Percentiles rank a stretch among this genome's conserved stretches.
Conservation (phyloP, 1,284 basidiomycete genomes). For the Trametes hirsuta region DNA sequence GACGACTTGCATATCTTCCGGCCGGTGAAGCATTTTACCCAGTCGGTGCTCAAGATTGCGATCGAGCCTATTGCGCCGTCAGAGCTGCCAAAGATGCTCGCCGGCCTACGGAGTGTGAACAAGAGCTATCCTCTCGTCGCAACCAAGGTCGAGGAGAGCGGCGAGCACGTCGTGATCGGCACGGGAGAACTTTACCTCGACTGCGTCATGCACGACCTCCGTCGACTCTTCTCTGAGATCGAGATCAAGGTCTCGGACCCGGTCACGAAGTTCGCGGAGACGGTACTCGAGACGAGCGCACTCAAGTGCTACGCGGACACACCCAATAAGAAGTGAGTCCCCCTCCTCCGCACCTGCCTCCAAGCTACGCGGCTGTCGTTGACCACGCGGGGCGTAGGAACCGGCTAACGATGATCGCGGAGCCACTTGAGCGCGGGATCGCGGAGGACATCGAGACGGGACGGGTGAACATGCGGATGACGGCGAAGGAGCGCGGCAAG, state of each 20-base stretch:
- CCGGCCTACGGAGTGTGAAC: slow-evolving; percentile 95
- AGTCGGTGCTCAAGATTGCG: slow-evolving; percentile 97
- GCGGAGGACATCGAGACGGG: slow-evolving; percentile 94
- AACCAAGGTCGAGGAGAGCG: slow-evolving; percentile 98
- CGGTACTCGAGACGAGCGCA: slow-evolving; percentile 96
- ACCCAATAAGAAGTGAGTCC: slow-evolving; percentile 92
- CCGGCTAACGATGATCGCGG: slow-evolving; percentile 97
- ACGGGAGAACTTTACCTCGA: slow-evolving; percentile 98
- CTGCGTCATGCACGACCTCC: slow-evolving; percentile 95
- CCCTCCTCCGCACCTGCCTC: neutral
- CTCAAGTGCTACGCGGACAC: slow-evolving; percentile 99
- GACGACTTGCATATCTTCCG: slow-evolving; percentile 93
- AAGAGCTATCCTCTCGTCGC: slow-evolving; percentile 94
- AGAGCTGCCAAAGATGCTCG: slow-evolving; percentile 98
- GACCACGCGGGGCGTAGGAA: slow-evolving; percentile 60
- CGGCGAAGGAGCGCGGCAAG: slow-evolving; percentile 89
- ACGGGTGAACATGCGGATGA: slow-evolving; percentile 90
- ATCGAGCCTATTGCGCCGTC: slow-evolving; percentile 98
- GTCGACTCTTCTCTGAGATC: slow-evolving; percentile 93
- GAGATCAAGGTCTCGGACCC: slow-evolving; percentile 99
- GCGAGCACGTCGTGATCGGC: slow-evolving; percentile 96
- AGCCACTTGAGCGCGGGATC: slow-evolving; percentile 91
- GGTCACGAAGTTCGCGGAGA: slow-evolving; percentile 98
- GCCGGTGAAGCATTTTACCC: slow-evolving; percentile 94
- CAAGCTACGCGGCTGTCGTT: slow-evolving; percentile 15